Conservation (phyloP, 2,329 filamentous ascomycete species). For the Celoporthe dispersa region DNA sequence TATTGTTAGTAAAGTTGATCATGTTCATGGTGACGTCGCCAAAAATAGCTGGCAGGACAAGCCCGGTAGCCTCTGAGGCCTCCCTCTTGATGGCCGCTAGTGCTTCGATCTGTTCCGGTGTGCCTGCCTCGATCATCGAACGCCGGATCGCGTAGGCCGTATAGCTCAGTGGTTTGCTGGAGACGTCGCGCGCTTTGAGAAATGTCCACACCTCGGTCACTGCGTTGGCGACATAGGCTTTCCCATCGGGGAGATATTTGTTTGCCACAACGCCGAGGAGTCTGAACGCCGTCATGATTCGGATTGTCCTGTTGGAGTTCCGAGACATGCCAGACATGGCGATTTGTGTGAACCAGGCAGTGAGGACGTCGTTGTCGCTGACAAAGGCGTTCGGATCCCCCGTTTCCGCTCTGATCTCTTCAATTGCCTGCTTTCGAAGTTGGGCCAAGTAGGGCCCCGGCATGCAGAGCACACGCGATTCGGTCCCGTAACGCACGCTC, state of each 20-base stretch:
- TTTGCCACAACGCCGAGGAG: not conserved
- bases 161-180: not conserved
- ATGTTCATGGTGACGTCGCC: not conserved
- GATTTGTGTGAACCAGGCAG: not conserved
- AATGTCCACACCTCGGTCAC: not conserved
- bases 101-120: not conserved
- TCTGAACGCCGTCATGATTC: not conserved
- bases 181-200: not conserved
- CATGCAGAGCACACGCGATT: not conserved
- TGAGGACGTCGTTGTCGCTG: not conserved
- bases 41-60: not conserved
- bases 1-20: not conserved
- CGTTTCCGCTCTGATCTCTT: not conserved
- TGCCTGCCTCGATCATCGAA: not conserved
- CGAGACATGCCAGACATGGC: not conserved
- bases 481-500: not conserved
- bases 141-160: not conserved
- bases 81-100: not conserved
- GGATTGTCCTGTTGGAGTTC: not conserved
- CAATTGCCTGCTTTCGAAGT: not conserved
- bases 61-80: not conserved
- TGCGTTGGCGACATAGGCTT: not conserved
- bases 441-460: not conserved
- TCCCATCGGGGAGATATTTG: not conserved
- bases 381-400: not conserved